These are phyloP conservation scores for Penicillium cataractarum DNA, from an alignment of 495 filamentous ascomycete genomes.

Conservation along the genomic window DNA sequence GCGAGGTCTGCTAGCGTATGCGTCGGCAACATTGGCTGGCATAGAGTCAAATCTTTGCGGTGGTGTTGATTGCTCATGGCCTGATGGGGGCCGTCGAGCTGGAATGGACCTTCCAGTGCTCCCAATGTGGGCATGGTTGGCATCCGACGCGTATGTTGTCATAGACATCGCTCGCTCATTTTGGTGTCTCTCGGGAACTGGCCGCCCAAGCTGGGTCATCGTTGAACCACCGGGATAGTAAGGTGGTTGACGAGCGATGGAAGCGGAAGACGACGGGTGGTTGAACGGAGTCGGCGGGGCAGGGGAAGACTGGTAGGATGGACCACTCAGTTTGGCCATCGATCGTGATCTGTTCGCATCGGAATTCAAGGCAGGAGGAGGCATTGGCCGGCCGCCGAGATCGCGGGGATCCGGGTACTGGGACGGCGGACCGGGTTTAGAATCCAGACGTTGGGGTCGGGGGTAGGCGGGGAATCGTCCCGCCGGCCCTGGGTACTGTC, in stretches of 20 bases:
- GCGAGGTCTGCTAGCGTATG: slow-evolving; percentile 32
- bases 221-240: slow-evolving; percentile 62
- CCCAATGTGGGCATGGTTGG: slow-evolving; percentile 81
- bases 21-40: slow-evolving; percentile 23
- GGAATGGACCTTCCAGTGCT: slow-evolving; percentile 87
- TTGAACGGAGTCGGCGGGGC: slow-evolving; percentile 65
- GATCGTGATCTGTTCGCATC: slow-evolving; percentile 77
- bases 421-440: slow-evolving; percentile 63
- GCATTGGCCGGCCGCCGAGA: slow-evolving; percentile 52
- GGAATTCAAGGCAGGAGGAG: slow-evolving; percentile 74
- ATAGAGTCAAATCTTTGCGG: slow-evolving; percentile 30
- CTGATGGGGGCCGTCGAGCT: slow-evolving; percentile 60
- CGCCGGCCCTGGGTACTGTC: slow-evolving; percentile 55
- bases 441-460: slow-evolving; percentile 69
- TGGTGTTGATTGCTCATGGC: slow-evolving; percentile 34
- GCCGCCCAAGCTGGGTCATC: slow-evolving; percentile 85
- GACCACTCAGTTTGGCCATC: slow-evolving; percentile 73
- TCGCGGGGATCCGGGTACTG: slow-evolving; percentile 55
- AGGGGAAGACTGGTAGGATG: slow-evolving; percentile 53
- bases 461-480: slow-evolving; percentile 63
- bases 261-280: slow-evolving; percentile 68
- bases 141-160: slow-evolving; percentile 78
- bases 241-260: slow-evolving; percentile 73
- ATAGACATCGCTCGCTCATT: slow-evolving; percentile 95
- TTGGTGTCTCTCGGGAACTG: slow-evolving; percentile 84